Percentiles rank a stretch among this genome's conserved stretches.
Evolutionary conservation across 306 rosid species (phyloP).

Genomic region (Crotalaria pallida): DNA sequence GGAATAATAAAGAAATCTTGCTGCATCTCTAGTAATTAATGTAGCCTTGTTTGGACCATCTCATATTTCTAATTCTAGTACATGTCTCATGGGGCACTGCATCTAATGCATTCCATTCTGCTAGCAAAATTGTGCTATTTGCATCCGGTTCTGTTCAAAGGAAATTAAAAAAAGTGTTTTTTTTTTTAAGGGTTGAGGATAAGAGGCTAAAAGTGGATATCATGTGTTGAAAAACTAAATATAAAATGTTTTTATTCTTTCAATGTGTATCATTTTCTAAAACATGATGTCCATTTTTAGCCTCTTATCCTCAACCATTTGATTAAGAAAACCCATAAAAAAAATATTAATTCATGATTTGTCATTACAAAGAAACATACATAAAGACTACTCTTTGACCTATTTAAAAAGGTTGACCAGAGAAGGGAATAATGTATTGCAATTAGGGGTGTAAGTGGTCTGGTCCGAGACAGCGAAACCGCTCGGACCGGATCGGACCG

Average conservation of each 20-base stretch:
- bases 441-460: no score
- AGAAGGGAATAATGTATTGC: background rate
- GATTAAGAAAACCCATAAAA: no score
- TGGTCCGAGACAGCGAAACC: no score
- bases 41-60: conserved; percentile 21
- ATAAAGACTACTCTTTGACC: background rate
- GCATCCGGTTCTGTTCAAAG: conserved; percentile 67
- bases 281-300: no score
- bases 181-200: no score
- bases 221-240: no score
- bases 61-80: conserved; percentile 33
- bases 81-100: conserved; percentile 93
- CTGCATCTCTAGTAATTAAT: conserved; percentile 21
- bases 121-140: conserved; percentile 97
- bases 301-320: no score
- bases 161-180: background rate
- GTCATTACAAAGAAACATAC: background rate
- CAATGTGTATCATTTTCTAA: no score
- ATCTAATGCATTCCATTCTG: conserved; percentile 91
- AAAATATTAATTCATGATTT: background rate
- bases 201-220: no score
- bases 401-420: background rate
- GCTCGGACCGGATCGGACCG: no score
- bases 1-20: conserved; percentile 29
- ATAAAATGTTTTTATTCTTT: no score